These are phyloP conservation scores for Eimeria necatrix DNA, from an alignment of 169 alveolate species.

Conservation along the genomic window DNA sequence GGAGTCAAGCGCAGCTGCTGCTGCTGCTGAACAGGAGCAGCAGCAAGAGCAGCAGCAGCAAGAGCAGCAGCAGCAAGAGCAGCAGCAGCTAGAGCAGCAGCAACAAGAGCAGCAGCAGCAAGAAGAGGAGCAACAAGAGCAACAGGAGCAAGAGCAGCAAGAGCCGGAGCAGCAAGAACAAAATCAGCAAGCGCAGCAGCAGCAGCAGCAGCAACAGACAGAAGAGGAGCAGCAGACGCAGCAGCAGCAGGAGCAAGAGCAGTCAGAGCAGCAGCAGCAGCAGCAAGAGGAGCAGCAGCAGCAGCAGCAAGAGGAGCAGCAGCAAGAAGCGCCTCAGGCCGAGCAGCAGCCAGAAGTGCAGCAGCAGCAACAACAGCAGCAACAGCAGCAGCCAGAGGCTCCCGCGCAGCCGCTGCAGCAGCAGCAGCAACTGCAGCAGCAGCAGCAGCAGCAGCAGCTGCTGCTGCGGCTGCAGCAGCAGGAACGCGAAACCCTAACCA, in stretches of 20 bases:
- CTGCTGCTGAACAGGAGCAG: not conserved
- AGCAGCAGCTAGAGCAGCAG: not conserved
- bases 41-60: not conserved
- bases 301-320: not conserved
- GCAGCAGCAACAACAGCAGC: slow-evolving; percentile 5
- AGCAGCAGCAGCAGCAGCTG: not conserved
- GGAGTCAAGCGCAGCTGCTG: not conserved
- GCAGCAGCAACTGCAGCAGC: slow-evolving; percentile 15
- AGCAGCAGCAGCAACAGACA: not conserved
- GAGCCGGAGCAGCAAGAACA: not conserved
- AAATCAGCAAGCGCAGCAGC: not conserved
- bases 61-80: not conserved
- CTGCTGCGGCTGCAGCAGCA: slow-evolving; percentile 30
- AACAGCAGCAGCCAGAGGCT: not conserved
- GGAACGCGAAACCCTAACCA: not conserved
- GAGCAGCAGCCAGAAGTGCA: not conserved
- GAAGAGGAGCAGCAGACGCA: not conserved
- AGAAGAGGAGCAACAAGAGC: not conserved
- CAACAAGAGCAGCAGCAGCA: not conserved
- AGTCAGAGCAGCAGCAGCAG: not conserved
- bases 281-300: not conserved
- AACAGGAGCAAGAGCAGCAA: not conserved
- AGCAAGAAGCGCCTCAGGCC: not conserved
- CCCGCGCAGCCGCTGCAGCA: too few species aligned
- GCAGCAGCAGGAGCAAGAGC: not conserved